A percentile compares a stretch with the other conserved stretches of the same genome.
These are phyloP conservation scores for Sporothrix euskadiensis DNA, from an alignment of 2,329 filamentous ascomycete species.

Conservation along the genomic window DNA sequence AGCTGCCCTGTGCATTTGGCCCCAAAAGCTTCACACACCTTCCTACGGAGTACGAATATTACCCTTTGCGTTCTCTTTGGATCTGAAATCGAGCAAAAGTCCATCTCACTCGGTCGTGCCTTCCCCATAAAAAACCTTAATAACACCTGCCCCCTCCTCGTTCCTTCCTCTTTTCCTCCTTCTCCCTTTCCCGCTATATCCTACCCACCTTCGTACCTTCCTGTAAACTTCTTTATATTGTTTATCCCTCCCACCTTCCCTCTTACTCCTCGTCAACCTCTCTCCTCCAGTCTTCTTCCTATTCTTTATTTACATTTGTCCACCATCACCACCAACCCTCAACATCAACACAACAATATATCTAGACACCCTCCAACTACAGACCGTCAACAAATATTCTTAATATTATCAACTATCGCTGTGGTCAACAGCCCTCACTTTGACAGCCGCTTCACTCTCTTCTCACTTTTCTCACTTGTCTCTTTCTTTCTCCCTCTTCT, in stretches of 20 bases:
- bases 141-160: slow-evolving; percentile 23
- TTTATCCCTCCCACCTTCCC: slow-evolving; percentile 2
- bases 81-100: slow-evolving; percentile 20
- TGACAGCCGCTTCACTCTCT: background rate
- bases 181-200: background rate
- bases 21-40: slow-evolving; percentile 2
- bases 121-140: slow-evolving; percentile 26
- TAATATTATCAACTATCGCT: too few species aligned
- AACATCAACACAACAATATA: background rate
- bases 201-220: background rate
- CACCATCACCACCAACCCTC: background rate
- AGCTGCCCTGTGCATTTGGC: slow-evolving; percentile 20
- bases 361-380: too few species aligned
- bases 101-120: slow-evolving; percentile 12
- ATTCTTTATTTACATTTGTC: background rate
- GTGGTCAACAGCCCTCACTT: too few species aligned
- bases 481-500: background rate
- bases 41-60: background rate
- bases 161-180: background rate
- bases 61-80: background rate
- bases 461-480: background rate
- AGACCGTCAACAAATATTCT: too few species aligned
- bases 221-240: background rate
- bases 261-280: background rate
- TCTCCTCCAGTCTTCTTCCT: background rate